Evolutionary conservation across 495 filamentous ascomycete genomes (phyloP), one percentile per base, ranked within the genome.

Genomic region (Parachaetomium inaequale): DNA sequence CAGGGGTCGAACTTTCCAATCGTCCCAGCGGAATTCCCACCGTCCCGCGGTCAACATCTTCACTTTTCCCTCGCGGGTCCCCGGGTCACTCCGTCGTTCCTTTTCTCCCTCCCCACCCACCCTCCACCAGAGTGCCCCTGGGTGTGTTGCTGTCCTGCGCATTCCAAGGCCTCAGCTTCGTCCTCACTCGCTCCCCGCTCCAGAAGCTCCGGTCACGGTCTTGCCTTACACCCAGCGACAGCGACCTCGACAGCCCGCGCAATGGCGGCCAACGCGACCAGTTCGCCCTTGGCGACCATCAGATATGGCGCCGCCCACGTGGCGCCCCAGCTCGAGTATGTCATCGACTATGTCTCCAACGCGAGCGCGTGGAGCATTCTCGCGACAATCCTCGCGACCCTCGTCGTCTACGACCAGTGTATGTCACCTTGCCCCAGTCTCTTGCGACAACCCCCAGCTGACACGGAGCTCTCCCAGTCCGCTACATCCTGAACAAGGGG

Each of bases 351-450:
- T 23, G 67, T 81, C 58, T 68, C 76, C 23, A 83, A 84, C 54
- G 70, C 87, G 53, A 88, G 79, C 57, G 69, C 81, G 19, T 89
- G 86, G 83, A 87, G 82, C 65, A 75, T 88, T 64, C 55, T 85
- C 42, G 64, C 88, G 64, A 88, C 88, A 7, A 36, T 92, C 56
- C 70, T 96, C 52, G 74, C 88, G 12, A 64, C 83, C n/a, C 81
- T 87, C 15, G 85, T 96, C 42, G 81, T 84, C 49, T 96, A 96
- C 66, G 92, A 96, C 75, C 92, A 96, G 75, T 81, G 92, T 93
- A 76, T 69, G 89, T 80, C 14, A 10, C 19, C 25, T 11, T 4
- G 17, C 31, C 3, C 32, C 8, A 28, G 14, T 32, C 55, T 15
- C 43, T 5, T 11, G 54, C 43, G 23, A 43, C 10, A 29, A 29